These are phyloP conservation scores for Tetrapyrgos nigripes DNA, from an alignment of 1,284 basidiomycete genomes.

Conservation along the genomic window DNA sequence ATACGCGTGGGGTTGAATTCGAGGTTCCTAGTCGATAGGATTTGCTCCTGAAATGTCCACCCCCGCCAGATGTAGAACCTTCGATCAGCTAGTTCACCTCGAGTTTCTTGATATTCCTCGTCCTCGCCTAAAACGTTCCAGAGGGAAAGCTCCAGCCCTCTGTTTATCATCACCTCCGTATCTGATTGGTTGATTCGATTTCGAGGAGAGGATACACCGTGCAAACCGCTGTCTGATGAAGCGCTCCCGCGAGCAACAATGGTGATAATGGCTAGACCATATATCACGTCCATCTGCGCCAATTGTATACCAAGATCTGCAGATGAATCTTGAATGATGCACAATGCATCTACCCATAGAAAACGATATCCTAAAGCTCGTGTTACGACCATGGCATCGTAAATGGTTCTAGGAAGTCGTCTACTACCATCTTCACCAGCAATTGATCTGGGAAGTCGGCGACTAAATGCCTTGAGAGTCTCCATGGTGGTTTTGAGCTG, in stretches of 20 bases:
- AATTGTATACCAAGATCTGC: neutral
- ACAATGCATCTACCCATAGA: too few relatives aligned
- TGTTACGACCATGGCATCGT: too few relatives aligned
- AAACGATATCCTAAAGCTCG: too few relatives aligned
- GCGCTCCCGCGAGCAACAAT: neutral
- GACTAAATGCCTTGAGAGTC: neutral
- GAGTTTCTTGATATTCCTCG: neutral
- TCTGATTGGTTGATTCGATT: neutral
- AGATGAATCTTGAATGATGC: too few relatives aligned
- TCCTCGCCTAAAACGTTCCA: neutral
- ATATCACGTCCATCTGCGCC: neutral
- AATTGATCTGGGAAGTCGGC: neutral
- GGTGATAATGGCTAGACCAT: neutral
- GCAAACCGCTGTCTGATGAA: neutral
- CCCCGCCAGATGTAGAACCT: neutral
- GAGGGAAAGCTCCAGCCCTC: neutral
- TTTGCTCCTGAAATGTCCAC: slow-evolving; percentile 3
- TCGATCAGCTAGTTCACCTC: neutral
- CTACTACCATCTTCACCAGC: too few relatives aligned
- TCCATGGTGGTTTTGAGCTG: neutral
- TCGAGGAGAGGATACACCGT: too few relatives aligned
- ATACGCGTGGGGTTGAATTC: too few relatives aligned
- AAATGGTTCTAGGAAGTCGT: too few relatives aligned
- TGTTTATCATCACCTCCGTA: neutral
- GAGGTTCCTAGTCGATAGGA: neutral